Base-by-base conservation (phyloP, 2,329 filamentous ascomycete species). In the Monilinia laxa region DNA sequence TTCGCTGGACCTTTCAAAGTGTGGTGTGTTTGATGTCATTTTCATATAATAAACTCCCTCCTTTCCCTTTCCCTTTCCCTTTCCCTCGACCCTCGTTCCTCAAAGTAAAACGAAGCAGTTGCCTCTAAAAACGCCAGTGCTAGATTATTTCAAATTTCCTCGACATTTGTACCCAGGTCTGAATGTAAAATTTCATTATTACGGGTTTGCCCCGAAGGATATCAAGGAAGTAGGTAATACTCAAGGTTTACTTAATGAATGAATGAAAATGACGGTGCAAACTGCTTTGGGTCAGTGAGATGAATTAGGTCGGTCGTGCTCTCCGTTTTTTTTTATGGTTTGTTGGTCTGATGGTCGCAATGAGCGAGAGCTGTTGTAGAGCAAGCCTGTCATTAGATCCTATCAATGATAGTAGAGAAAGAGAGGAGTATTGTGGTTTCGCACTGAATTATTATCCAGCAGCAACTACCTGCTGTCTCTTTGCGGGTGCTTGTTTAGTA, bases 401-500 rank as follows among this genome's bases (percentile, higher is more conserved):
- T 68, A 69, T 73, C 71, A 75, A 73, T 67, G 65, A 66, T 59
- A 69, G 66, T 67, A 71, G 68, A 66, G 67, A 70, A 65, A 51
- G 67, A 67, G 65, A 66, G 67, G 65, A 67, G 51, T 52, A 66
- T 55, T 64, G 54, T 68, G 49, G 64, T 64, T 69, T 72, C 73
- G 71, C 74, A 77, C 74, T 74, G 68, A 69, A 67, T 68, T 14
- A 23, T 69, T 71, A 75, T 68, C 74, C 74, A 58, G 70, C 71
- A 60, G 73, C 73, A 60, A 70, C 72, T 52, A 75, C 75, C 55
- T 77, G 75, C 67, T 76, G 75, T 72, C 75, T 74, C 70, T 77
- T 77, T 47, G 74, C 67, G 45, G 75, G 67, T 54, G 70, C 68
- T 55, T 72, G 58, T 55, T 64, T 60, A 31, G 70, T 62, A 42